Conservation (phyloP, 1,284 basidiomycete species). For the Pulveroboletus sp. region DNA sequence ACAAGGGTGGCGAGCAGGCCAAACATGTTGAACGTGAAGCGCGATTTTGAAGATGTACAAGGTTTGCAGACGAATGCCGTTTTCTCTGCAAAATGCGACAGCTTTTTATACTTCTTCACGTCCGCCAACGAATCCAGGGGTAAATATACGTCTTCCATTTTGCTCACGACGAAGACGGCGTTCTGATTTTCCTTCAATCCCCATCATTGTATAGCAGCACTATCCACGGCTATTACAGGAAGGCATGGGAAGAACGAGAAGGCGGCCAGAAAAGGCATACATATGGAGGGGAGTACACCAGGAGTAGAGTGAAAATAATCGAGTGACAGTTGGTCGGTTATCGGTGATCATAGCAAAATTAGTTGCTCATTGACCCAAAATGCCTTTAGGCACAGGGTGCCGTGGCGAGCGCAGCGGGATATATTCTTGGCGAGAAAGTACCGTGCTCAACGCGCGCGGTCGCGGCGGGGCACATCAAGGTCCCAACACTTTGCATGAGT, state of each 20-base stretch:
- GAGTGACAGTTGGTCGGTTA: background rate
- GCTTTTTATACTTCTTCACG: constrained; percentile 26
- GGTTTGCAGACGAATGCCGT: background rate
- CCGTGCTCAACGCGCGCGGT: too few species aligned
- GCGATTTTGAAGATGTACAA: background rate
- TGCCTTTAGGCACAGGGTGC: too few species aligned
- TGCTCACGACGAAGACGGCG: background rate
- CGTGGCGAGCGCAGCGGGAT: too few species aligned
- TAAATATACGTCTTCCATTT: background rate
- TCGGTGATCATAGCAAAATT: too few species aligned
- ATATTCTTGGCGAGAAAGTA: background rate
- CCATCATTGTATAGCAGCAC: too few species aligned
- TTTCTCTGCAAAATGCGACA: background rate
- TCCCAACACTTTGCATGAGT: background rate
- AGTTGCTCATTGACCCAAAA: too few species aligned
- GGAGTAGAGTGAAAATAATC: too few species aligned
- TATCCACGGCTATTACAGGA: background rate
- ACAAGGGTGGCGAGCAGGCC: constrained; percentile 17
- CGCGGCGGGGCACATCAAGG: background rate
- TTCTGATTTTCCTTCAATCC: too few species aligned
- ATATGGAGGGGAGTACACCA: too few species aligned
- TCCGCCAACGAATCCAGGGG: background rate
- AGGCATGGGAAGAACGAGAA: background rate
- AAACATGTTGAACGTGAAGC: constrained; percentile 19
- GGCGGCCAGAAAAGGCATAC: background rate